Conservation (phyloP, 306 rosid genomes). For the Trifolium subterraneum region DNA sequence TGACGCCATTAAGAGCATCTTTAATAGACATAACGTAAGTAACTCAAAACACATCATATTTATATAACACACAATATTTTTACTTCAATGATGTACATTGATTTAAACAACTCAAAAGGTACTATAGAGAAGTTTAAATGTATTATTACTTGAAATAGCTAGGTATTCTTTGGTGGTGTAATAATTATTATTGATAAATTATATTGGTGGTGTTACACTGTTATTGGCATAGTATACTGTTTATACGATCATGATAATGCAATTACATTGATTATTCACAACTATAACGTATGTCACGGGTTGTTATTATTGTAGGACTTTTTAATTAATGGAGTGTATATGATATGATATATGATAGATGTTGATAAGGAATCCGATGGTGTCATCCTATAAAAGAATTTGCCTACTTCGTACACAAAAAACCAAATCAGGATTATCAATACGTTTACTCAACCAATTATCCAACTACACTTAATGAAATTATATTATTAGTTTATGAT, state of each 20-base stretch:
- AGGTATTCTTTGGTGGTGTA: not conserved
- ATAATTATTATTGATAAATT: not conserved
- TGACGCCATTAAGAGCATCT: too few species aligned
- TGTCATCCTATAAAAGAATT: constrained; percentile 10
- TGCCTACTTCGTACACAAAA: constrained; percentile 15
- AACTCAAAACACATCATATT: too few species aligned
- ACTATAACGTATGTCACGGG: constrained; percentile 40
- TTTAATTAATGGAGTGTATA: constrained; percentile 25
- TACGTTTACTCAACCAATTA: constrained; percentile 8
- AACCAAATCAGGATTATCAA: constrained; percentile 15
- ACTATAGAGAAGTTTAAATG: too few species aligned
- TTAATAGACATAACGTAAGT: too few species aligned
- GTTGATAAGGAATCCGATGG: constrained; percentile 31
- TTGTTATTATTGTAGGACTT: constrained; percentile 33
- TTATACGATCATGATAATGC: not conserved
- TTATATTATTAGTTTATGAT: too few species aligned
- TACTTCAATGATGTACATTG: too few species aligned
- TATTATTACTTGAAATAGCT: not conserved
- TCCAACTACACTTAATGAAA: constrained; percentile 10
- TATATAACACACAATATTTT: too few species aligned
- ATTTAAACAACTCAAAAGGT: too few species aligned
- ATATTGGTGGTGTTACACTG: not conserved
- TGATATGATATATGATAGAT: too few species aligned
- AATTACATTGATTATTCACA: constrained; percentile 40
- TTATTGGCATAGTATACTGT: not conserved